Evolutionary conservation across 805 yeast species (phyloP).

Genomic region (Candida namnaoensis): DNA sequence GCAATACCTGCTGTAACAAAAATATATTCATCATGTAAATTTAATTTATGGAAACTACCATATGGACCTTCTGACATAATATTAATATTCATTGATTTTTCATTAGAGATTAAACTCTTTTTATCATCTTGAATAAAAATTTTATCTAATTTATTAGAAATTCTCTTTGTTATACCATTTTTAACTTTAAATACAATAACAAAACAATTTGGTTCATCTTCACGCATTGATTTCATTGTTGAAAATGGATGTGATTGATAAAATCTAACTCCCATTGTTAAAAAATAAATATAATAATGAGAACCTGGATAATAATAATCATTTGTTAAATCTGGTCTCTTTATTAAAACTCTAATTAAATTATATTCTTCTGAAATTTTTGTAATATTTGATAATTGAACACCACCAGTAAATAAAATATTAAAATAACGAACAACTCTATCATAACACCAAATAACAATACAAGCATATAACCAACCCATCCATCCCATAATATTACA

Average conservation of each 20-base stretch:
- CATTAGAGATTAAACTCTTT: conserved; percentile 16
- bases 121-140: too few species aligned
- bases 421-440: conserved; percentile 48
- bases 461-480: conserved; percentile 41
- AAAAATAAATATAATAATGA: conserved; percentile 47
- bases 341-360: conserved; percentile 30
- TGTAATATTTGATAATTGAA: conserved; percentile 37
- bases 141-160: conserved; percentile 23
- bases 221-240: conserved; percentile 30
- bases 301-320: conserved; percentile 38
- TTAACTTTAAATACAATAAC: conserved; percentile 39
- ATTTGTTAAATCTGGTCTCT: conserved; percentile 36
- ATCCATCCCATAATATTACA: conserved; percentile 41
- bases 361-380: conserved; percentile 16
- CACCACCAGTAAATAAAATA: conserved; percentile 46
- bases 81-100: conserved; percentile 23
- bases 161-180: conserved; percentile 44
- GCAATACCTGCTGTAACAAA: conserved; percentile 45
- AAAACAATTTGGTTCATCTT: conserved; percentile 19
- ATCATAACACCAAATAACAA: conserved; percentile 68
- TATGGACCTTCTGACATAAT: conserved; percentile 57
- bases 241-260: conserved; percentile 70
- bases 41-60: conserved; percentile 35
- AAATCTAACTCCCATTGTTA: conserved; percentile 33
- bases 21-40: conserved; percentile 28